Conservation (phyloP, 2,329 filamentous ascomycete species). For the Diplodia sapinea region DNA sequence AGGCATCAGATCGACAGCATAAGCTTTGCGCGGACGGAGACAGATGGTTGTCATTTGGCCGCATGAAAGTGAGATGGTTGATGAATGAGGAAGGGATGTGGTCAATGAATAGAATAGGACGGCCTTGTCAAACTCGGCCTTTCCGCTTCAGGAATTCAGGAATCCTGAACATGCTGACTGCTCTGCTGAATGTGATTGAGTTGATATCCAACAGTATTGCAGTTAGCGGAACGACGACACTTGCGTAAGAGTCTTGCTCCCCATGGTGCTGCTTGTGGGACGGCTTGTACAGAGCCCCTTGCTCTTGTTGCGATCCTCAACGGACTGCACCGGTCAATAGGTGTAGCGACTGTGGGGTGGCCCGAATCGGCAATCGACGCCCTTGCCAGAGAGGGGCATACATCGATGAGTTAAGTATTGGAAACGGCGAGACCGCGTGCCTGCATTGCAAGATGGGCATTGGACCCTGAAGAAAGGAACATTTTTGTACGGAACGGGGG, state of each 20-base stretch:
- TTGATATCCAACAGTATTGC: too few species aligned
- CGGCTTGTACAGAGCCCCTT: background rate
- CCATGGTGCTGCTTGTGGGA: background rate
- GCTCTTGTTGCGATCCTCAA: conserved; percentile 8
- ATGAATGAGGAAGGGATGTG: background rate
- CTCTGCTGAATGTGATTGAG: too few species aligned
- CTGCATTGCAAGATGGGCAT: conserved; percentile 24
- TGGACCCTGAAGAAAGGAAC: conserved; percentile 21
- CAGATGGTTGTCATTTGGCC: background rate
- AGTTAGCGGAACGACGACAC: too few species aligned
- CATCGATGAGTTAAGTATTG: background rate
- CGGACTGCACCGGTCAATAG: background rate
- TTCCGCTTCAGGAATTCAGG: background rate
- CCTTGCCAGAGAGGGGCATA: background rate
- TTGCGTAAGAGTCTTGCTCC: background rate
- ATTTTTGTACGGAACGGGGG: background rate
- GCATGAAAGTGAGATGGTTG: background rate
- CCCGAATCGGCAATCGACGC: conserved; percentile 9
- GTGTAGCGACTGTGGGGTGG: background rate
- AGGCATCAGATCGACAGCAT: background rate
- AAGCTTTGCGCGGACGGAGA: background rate
- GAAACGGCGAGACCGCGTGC: conserved; percentile 12
- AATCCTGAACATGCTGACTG: background rate
- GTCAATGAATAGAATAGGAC: background rate
- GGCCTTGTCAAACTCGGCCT: background rate